Evolutionary conservation across 2,329 filamentous ascomycete species (phyloP), one percentile per base, ranked within the genome.

Genomic region (Dactylellina sp.): DNA sequence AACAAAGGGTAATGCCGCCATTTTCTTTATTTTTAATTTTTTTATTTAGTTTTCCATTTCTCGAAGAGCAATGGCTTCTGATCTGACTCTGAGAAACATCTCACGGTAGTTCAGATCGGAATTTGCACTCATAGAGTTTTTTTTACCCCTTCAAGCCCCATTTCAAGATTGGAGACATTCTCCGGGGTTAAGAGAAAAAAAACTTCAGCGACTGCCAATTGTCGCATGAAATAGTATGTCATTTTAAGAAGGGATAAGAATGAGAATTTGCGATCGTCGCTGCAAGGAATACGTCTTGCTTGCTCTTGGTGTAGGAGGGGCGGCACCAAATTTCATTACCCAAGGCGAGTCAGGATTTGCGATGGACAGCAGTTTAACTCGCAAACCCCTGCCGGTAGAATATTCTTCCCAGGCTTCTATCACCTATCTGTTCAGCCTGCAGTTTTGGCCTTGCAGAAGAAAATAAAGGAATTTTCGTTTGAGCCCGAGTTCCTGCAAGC

Each of bases 401-500:
- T 71, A 57, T 71, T 71, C 66, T 71, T 56, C 61, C 59, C 52
- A 64, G 40, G 59, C 66, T 71, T 71, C 66, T 71, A 71, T 71
- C 66, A 71, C 59, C 59, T 63, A 71, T 71, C 59, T 71, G 42
- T 59, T 59, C 35, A 71, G 50, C 57, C 66, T 64, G 57, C 56
- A 55, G 40, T 50, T 63, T 62, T 46, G 50, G 25, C 49, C 55
- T 56, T 62, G 65, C 47, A 62, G 65, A 61, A 61, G 49, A 53
- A 66, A 66, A 56, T 32, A 57, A 57, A 32, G 49, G 40, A 32
- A 49, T 52, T 47, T 63, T 71, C 66, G 66, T 71, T 71, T 71
- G 66, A 52, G 65, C 37, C 55, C 65, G 65, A 71, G 66, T 56
- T 44, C 56, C 42, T 52, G 57, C 35, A 62, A 56, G 64, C 64